Percentiles rank a stretch among this genome's conserved stretches.
phyloP scores from a whole-genome alignment of 2,329 filamentous ascomycete species.

The Emergomyces orientalis region DNA sequence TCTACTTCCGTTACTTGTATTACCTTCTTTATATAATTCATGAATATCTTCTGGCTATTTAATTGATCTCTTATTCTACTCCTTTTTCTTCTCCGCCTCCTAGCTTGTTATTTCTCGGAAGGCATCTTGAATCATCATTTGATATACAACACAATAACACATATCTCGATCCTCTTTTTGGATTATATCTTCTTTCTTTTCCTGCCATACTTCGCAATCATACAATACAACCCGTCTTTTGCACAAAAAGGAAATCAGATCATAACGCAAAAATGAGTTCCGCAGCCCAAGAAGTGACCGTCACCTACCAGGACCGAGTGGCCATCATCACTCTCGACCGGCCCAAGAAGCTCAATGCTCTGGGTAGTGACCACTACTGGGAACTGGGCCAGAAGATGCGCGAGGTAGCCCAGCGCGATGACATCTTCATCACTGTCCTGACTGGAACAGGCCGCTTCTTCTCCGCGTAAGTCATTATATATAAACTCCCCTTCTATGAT shows the following conservation, averaged over 20 bases:
- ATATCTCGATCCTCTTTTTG: no score
- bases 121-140: no score
- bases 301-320: conserved; percentile 58
- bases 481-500: neutral
- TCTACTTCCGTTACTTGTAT: neutral
- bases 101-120: no score
- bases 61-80: neutral
- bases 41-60: neutral
- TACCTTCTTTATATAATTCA: neutral
- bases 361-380: conserved; percentile 65
- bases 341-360: conserved; percentile 76
- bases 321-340: conserved; percentile 83
- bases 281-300: conserved; percentile 35
- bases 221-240: neutral
- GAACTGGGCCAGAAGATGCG: conserved; percentile 62
- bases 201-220: neutral
- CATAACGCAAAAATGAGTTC: conserved; percentile 1
- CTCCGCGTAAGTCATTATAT: conserved; percentile 59
- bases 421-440: conserved; percentile 75
- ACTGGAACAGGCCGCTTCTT: conserved; percentile 74
- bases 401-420: conserved; percentile 67
- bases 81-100: no score
- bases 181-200: no score
- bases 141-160: no score
- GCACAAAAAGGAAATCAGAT: neutral